phyloP scores from a whole-genome alignment of 139 green algal genomes.

The Astrephomene gubernaculifera region DNA sequence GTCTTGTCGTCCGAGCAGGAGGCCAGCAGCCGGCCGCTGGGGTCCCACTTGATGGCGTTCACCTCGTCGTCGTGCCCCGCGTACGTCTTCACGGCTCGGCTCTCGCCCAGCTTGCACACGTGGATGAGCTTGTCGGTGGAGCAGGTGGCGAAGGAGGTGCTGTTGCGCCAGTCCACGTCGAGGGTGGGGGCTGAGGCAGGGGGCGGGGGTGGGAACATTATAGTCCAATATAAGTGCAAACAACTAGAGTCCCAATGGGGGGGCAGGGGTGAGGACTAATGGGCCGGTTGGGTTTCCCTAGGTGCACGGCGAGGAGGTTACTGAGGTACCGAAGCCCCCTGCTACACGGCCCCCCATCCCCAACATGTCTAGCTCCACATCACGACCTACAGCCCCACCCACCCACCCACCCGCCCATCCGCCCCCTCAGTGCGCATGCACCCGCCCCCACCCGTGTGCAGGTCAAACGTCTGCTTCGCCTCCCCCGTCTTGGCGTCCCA shows the following conservation, averaged over 20 bases:
- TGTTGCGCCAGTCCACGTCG: conserved; percentile 95
- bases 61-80: conserved; percentile 90
- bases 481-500: conserved; percentile 85
- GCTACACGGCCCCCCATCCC: too few species aligned
- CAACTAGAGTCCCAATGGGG: too few species aligned
- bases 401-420: too few species aligned
- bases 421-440: too few species aligned
- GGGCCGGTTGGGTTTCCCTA: too few species aligned
- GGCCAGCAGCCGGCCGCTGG: conserved; percentile 81
- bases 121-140: conserved; percentile 90
- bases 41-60: conserved; percentile 83
- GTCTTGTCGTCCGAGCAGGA: conserved; percentile 91
- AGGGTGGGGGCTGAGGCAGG: conserved; percentile 77
- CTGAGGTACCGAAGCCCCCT: conserved; percentile 1
- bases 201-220: too few species aligned
- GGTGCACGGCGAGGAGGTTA: too few species aligned
- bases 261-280: neutral
- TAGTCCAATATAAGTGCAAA: too few species aligned
- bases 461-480: conserved; percentile 82
- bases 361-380: too few species aligned
- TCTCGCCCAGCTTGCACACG: conserved; percentile 80
- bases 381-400: too few species aligned
- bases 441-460: conserved; percentile 78
- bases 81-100: conserved; percentile 79
- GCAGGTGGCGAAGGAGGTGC: conserved; percentile 90